phyloP scores from a whole-genome alignment of 805 yeast species.

The Ogataea henricii region DNA sequence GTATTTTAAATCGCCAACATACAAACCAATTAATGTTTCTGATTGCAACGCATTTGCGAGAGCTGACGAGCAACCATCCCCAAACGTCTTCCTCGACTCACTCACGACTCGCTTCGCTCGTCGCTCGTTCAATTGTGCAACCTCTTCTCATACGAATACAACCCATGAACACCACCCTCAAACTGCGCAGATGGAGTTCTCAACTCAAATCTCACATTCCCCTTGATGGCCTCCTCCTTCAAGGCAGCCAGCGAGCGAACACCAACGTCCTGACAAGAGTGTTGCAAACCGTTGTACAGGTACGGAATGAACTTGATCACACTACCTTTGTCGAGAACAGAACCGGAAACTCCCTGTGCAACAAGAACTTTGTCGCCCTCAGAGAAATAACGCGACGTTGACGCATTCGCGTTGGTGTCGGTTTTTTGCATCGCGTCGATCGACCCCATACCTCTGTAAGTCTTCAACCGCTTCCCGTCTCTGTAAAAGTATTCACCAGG shows the following conservation, averaged over 20 bases:
- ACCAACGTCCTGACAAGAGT: conserved; percentile 98
- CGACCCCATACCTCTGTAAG: conserved; percentile 99
- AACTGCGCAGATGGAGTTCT: conserved; percentile 98
- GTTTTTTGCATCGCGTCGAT: conserved; percentile 98
- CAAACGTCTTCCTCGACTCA: too few relatives aligned
- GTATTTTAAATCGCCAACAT: background rate
- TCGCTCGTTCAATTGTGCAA: conserved; percentile 63
- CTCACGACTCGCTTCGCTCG: too few relatives aligned
- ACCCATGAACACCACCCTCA: conserved; percentile 97
- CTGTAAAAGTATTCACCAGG: conserved; percentile 98
- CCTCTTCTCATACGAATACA: conserved; percentile 97
- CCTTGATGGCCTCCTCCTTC: conserved; percentile 62
- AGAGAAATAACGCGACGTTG: conserved; percentile 96
- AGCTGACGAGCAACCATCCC: background rate
- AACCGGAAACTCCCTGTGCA: conserved; percentile 98
- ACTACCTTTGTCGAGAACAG: conserved; percentile 96
- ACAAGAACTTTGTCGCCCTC: conserved; percentile 94
- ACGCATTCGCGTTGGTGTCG: conserved; percentile 86
- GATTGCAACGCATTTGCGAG: too few relatives aligned
- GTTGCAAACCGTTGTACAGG: conserved; percentile 93
- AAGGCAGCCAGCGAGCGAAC: conserved; percentile 64
- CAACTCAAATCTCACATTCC: conserved; percentile 87
- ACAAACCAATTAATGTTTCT: background rate
- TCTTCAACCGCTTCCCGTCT: conserved; percentile 96
- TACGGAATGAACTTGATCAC: conserved; percentile 92